These are phyloP conservation scores for Penicillium tannophilum DNA, from an alignment of 495 filamentous ascomycete genomes.

Conservation along the genomic window DNA sequence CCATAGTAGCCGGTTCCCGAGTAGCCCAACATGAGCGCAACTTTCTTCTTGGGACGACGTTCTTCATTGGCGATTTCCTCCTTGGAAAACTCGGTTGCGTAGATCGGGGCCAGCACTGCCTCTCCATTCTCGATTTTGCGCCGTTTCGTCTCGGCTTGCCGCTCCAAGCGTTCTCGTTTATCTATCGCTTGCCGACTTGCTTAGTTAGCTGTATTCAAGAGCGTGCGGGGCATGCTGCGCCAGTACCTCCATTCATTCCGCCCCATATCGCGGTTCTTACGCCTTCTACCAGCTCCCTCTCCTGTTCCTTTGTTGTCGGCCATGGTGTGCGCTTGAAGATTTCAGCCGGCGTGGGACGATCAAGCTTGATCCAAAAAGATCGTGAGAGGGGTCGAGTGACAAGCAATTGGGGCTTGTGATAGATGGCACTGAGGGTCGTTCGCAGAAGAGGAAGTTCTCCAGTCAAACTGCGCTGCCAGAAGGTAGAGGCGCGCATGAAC, in stretches of 20 bases:
- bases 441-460: constrained; percentile 6
- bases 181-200: constrained; percentile 63
- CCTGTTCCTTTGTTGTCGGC: constrained; percentile 45
- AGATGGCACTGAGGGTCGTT: neutral
- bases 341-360: constrained; percentile 22
- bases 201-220: constrained; percentile 54
- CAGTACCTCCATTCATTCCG: constrained; percentile 64
- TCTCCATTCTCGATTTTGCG: constrained; percentile 54
- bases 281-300: constrained; percentile 42
- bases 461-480: constrained; percentile 19
- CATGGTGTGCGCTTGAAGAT: constrained; percentile 35
- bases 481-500: constrained; percentile 28
- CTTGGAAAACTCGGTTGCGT: constrained; percentile 61
- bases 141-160: constrained; percentile 59
- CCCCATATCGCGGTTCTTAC: constrained; percentile 69
- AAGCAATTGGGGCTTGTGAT: neutral
- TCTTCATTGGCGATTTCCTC: constrained; percentile 85
- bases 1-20: constrained; percentile 97
- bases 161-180: constrained; percentile 63
- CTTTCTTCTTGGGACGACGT: constrained; percentile 90
- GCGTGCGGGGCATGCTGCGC: constrained; percentile 4
- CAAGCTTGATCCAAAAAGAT: constrained; percentile 11
- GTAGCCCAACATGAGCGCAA: constrained; percentile 92
- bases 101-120: constrained; percentile 39
- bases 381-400: neutral